These are phyloP conservation scores for Solanum boliviense DNA, from an alignment of 257 asterid genomes.

Conservation along the genomic window DNA sequence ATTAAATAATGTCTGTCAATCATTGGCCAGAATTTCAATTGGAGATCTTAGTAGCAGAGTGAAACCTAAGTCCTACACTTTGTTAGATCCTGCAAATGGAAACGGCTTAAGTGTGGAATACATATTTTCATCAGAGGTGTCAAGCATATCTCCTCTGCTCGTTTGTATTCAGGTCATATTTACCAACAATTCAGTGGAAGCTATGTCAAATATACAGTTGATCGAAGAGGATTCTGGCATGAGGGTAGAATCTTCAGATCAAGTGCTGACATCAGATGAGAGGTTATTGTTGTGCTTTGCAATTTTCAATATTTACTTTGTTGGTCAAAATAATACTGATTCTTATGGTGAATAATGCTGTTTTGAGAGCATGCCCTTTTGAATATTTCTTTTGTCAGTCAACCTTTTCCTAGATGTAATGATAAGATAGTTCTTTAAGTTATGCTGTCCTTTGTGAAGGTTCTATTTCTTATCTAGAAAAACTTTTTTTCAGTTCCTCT, in stretches of 20 bases:
- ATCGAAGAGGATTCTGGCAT: constrained; percentile 47
- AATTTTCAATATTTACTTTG: neutral
- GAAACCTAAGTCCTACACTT: constrained; percentile 53
- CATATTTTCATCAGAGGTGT: constrained; percentile 58
- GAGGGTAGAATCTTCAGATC: constrained; percentile 44
- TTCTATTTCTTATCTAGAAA: neutral
- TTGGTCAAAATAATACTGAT: neutral
- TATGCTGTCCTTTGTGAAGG: neutral
- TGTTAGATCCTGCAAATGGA: constrained; percentile 74
- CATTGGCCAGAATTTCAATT: constrained; percentile 81
- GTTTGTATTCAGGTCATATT: constrained; percentile 63
- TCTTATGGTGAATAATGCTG: neutral
- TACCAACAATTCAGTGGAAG: constrained; percentile 53
- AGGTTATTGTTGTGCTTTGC: neutral
- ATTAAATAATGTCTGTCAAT: constrained; percentile 28
- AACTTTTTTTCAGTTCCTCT: neutral
- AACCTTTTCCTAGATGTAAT: neutral
- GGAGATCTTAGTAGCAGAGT: constrained; percentile 65
- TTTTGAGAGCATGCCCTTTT: neutral
- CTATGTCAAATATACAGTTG: constrained; percentile 51
- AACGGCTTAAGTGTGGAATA: constrained; percentile 72
- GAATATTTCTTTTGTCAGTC: neutral
- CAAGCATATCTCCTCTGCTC: constrained; percentile 49
- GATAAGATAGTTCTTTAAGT: neutral
- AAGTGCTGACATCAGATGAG: constrained; percentile 19